A percentile compares a stretch with the other conserved stretches of the same genome.
Evolutionary conservation across 208 protist species (phyloP).

Genomic region (Leishmania aethiopica): DNA sequence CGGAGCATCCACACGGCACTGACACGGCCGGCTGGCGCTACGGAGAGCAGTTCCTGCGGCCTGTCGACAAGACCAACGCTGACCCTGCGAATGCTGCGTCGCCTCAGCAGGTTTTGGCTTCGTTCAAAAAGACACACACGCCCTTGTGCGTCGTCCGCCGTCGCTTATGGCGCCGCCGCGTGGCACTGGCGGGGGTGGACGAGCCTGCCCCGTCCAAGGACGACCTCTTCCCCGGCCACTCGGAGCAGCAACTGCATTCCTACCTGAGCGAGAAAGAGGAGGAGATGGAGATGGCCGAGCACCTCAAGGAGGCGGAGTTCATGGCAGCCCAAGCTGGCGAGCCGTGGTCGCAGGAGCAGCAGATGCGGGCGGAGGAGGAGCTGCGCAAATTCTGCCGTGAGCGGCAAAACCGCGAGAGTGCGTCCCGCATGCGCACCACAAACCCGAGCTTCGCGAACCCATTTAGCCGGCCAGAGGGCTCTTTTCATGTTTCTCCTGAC

Average conservation of each 20-base stretch:
- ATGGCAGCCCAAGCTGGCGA: conserved; percentile 19
- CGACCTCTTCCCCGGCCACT: conserved; percentile 7
- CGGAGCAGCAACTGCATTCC: conserved; percentile 16
- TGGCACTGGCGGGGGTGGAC: conserved; percentile 24
- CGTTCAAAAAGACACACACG: conserved; percentile 55
- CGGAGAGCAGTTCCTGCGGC: conserved; percentile 29
- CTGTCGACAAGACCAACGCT: conserved; percentile 10
- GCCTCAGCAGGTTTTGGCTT: conserved; percentile 1
- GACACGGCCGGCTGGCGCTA: conserved; percentile 63
- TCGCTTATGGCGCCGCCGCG: conserved; percentile 50
- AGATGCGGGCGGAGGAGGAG: conserved; percentile 49
- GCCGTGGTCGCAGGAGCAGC: conserved; percentile 42
- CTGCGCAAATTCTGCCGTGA: conserved; percentile 45
- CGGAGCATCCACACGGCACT: conserved; percentile 40
- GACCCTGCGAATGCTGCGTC: background rate
- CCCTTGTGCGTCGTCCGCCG: conserved; percentile 48
- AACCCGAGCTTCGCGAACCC: conserved; percentile 51
- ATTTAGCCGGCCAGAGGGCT: conserved; percentile 15
- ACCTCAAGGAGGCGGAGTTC: conserved; percentile 36
- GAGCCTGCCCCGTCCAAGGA: conserved; percentile 7
- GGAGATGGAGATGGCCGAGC: conserved; percentile 55
- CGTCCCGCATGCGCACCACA: conserved; percentile 25
- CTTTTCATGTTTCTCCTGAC: background rate
- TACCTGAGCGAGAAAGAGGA: conserved; percentile 47
- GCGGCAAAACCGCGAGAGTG: conserved; percentile 33